Conservation (phyloP, 805 yeast species). For the Cyberlindnera americana region DNA sequence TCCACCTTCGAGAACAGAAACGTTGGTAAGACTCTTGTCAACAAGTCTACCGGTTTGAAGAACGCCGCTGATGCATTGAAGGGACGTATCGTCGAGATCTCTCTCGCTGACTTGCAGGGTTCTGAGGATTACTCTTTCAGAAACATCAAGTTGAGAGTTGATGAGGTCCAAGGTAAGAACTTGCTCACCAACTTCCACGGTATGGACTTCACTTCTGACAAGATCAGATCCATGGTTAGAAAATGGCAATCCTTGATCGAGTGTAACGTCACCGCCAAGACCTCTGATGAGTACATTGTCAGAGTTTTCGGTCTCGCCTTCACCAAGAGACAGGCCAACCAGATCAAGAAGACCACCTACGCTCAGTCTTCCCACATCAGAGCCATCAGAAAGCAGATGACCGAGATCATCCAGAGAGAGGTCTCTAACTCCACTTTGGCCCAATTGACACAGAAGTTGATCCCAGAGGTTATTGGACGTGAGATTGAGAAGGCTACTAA, state of each 20-base stretch:
- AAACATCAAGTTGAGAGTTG: constrained; percentile 96
- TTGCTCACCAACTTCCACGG: constrained; percentile 99
- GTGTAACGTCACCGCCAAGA: constrained; percentile 97
- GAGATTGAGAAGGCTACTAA: constrained; percentile 96
- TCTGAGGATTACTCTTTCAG: constrained; percentile 98
- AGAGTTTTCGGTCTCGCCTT: constrained; percentile 96
- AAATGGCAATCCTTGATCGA: constrained; percentile 99
- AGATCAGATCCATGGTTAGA: constrained; percentile 95
- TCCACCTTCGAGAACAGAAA: constrained; percentile 97
- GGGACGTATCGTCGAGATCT: constrained; percentile 96
- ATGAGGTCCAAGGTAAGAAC: constrained; percentile 98
- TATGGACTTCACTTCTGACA: constrained; percentile 95
- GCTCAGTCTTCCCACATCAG: constrained; percentile 98
- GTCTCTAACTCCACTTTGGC: constrained; percentile 92
- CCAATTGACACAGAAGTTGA: constrained; percentile 94
- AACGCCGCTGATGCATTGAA: constrained; percentile 97
- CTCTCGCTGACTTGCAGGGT: constrained; percentile 96
- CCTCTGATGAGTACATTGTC: constrained; percentile 94
- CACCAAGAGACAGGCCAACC: constrained; percentile 97
- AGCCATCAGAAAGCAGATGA: constrained; percentile 79
- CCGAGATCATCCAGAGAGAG: constrained; percentile 94
- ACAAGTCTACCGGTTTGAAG: constrained; percentile 97
- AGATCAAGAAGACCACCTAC: constrained; percentile 95
- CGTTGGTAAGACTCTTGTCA: constrained; percentile 97
- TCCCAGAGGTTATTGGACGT: constrained; percentile 98